Evolutionary conservation across 306 rosid species (phyloP).

Genomic region (Sicyos edulis): DNA sequence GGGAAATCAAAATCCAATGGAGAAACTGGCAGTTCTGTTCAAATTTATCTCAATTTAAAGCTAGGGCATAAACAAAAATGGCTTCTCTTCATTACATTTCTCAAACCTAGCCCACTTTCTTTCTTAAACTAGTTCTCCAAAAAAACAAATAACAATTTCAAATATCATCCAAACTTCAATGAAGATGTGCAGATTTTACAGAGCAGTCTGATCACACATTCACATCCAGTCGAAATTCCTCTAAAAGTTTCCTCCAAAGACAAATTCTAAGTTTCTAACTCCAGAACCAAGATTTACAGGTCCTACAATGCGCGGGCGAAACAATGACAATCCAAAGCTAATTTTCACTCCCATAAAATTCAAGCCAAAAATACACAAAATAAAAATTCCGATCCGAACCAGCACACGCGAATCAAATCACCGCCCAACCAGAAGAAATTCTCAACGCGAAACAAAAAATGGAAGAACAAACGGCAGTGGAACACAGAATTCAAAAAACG

Average conservation of each 20-base stretch:
- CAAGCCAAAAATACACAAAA: not conserved
- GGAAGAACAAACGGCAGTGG: too few relatives aligned
- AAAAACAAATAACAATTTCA: not conserved
- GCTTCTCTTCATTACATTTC: not conserved
- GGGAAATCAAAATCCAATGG: too few relatives aligned
- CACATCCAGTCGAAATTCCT: not conserved
- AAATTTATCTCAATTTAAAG: not conserved
- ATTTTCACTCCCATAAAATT: not conserved
- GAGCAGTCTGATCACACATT: not conserved
- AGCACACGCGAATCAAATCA: not conserved
- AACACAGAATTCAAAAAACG: too few relatives aligned
- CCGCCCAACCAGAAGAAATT: slow-evolving; percentile 6
- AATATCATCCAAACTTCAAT: not conserved
- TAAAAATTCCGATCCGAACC: not conserved
- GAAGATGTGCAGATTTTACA: not conserved
- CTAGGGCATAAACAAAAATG: slow-evolving; percentile 5
- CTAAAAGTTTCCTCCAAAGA: not conserved
- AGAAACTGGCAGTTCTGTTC: not conserved
- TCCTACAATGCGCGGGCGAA: slow-evolving; percentile 6
- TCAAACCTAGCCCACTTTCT: not conserved
- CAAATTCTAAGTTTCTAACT: not conserved
- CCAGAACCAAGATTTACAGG: not conserved
- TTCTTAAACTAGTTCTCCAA: not conserved
- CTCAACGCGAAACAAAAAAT: too few relatives aligned
- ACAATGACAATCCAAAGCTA: not conserved